phyloP scores from a whole-genome alignment of 2,329 filamentous ascomycete genomes.

The Aspergillus fischeri region DNA sequence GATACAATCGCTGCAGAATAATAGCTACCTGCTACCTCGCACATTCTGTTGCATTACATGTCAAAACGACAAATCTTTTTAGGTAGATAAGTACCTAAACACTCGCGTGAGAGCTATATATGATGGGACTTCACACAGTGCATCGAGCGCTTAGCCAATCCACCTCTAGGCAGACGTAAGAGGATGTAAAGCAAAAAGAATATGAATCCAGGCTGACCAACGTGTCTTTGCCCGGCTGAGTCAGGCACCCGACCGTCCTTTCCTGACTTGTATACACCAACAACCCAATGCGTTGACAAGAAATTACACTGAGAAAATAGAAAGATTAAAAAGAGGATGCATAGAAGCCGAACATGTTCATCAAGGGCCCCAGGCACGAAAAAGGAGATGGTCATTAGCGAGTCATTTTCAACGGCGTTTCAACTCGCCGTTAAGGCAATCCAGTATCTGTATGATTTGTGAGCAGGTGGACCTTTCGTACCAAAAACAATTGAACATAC shows the following conservation, averaged over 20 bases:
- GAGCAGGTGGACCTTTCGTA: constrained; percentile 12
- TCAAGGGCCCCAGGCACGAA: constrained; percentile 8
- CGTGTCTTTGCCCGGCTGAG: background rate
- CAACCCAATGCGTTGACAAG: constrained; percentile 9
- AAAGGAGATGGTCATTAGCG: constrained; percentile 10
- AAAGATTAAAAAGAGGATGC: constrained; percentile 7
- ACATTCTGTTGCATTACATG: background rate
- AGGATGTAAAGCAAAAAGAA: constrained; percentile 1
- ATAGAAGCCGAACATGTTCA: constrained; percentile 8
- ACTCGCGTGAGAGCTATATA: constrained; percentile 7
- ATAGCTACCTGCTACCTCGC: background rate
- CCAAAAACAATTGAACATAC: constrained; percentile 33
- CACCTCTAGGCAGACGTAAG: background rate
- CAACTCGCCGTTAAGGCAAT: constrained; percentile 36
- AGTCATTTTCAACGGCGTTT: constrained; percentile 24
- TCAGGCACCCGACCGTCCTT: background rate
- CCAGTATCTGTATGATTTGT: constrained; percentile 26
- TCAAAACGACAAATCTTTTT: background rate
- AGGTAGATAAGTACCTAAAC: background rate
- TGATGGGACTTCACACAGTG: background rate
- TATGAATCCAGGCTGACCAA: background rate
- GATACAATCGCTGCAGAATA: background rate
- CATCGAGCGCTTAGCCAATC: background rate
- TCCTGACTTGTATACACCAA: constrained; percentile 9
- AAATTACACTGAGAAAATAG: constrained; percentile 7